Evolutionary conservation across 805 yeast genomes (phyloP), one percentile per base, ranked within the genome.

Genomic region (Ogataea paraovalis): DNA sequence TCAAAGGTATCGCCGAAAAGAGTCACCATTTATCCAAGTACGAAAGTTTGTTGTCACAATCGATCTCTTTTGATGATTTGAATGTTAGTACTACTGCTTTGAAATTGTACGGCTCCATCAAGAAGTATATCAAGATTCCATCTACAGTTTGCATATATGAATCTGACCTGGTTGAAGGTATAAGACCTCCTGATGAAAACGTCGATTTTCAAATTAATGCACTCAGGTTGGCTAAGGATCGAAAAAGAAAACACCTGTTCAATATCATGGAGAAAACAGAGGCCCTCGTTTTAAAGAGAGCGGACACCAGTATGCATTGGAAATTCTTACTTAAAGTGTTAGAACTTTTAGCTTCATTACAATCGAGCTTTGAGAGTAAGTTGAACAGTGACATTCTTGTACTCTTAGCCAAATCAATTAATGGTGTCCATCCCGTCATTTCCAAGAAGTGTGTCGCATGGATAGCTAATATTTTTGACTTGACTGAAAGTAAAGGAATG

Each of bases 401-500:
- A 30, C 56, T 75, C 2, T 65, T 86, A 28, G 70, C 76, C 8
- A 65, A 69, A 2, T 70, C 72, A 30, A 74, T 85, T 0, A 65
- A 72, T 13, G 73, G 77, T n/a, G 79, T 79, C 20, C 95, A 88
- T 62, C 96, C 96, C 0, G 66, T 75, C 2, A 66, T 87, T 40
- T 71, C 87, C 1, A 74, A 81, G 46, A 62, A 79, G 33, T 82
- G 86, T 18, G 65, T 83, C 49, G 79, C 77, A 44, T 84, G 89
- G 18, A 60, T 85, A 27, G 70, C 83, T 2, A 72, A 76, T n/a
- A 53, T 83, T 4, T 59, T 80, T 21, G 66, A 61, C 44, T 48
- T 56, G 6, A 50, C 54, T 9, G 59, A 57, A 34, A 56, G 58
- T 1, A 59, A 60, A 38, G 64, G 60, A 1, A 44, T 51, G 13